Evolutionary conservation across 2,329 filamentous ascomycete species (phyloP).

Genomic region (Claviceps lovelessii): DNA sequence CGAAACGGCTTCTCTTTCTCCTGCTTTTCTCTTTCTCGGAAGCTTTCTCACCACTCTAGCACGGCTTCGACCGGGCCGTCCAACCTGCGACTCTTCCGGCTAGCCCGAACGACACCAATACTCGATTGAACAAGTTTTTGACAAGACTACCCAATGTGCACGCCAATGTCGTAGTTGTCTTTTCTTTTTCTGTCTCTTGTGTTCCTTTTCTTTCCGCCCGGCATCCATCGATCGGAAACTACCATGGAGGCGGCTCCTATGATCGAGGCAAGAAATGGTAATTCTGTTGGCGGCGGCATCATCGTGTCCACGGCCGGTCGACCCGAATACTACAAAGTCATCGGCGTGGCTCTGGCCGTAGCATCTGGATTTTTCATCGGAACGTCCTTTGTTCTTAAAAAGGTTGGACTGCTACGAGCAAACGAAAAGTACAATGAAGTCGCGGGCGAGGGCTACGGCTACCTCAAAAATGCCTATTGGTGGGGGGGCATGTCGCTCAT

Average conservation of each 20-base stretch:
- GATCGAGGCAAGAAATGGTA: background rate
- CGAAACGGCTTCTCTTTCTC: too few species aligned
- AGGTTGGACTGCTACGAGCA: constrained; percentile 75
- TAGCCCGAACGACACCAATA: background rate
- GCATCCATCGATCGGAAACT: background rate
- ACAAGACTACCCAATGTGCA: background rate
- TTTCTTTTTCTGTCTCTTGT: too few species aligned
- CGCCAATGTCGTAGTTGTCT: background rate
- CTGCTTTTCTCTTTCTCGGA: background rate
- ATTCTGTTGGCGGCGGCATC: background rate
- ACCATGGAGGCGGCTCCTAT: background rate
- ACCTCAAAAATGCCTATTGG: constrained; percentile 90
- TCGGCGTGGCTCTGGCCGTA: constrained; percentile 76
- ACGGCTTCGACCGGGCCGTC: background rate
- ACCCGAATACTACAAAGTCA: constrained; percentile 52
- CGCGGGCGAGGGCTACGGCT: constrained; percentile 91
- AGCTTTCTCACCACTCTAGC: background rate
- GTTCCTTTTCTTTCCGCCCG: too few species aligned
- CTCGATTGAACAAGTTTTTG: background rate
- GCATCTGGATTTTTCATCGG: constrained; percentile 88
- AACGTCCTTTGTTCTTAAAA: constrained; percentile 89
- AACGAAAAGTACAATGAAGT: constrained; percentile 95
- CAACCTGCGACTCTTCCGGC: background rate
- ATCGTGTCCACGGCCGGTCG: background rate
- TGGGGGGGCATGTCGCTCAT: constrained; percentile 93